Evolutionary conservation across 2,329 filamentous ascomycete genomes (phyloP).

Genomic region (Diaporthe aspalathi): DNA sequence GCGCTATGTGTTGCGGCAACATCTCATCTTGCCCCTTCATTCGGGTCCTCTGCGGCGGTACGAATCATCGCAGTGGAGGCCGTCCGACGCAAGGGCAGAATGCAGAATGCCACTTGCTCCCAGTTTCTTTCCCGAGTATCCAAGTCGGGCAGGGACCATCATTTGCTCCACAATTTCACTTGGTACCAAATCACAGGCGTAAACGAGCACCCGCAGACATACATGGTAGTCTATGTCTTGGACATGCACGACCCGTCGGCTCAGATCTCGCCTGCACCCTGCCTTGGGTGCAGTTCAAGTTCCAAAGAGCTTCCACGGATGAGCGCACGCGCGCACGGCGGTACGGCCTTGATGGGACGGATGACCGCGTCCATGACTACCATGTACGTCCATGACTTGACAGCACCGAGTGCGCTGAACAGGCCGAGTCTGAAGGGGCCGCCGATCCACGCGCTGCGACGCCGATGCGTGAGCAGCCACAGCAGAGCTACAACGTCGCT

Average conservation of each 20-base stretch:
- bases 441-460: slow-evolving; percentile 22
- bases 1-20: background rate
- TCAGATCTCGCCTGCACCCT: background rate
- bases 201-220: too few species aligned
- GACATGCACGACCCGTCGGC: slow-evolving; percentile 6
- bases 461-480: slow-evolving; percentile 20
- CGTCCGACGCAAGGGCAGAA: background rate
- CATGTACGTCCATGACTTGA: too few species aligned
- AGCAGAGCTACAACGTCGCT: slow-evolving; percentile 15
- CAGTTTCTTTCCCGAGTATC: slow-evolving; percentile 14
- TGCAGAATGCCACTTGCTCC: slow-evolving; percentile 8
- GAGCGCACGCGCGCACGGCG: slow-evolving; percentile 13
- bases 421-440: background rate
- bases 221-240: too few species aligned
- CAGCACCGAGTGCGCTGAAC: background rate
- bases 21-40: background rate
- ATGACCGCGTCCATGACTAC: slow-evolving; percentile 1
- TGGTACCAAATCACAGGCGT: slow-evolving; percentile 21
- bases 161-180: background rate
- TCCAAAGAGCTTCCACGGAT: background rate
- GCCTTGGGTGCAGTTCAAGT: background rate
- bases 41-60: background rate
- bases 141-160: background rate
- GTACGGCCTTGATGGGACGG: slow-evolving; percentile 7
- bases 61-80: slow-evolving; percentile 16